Percentiles rank a stretch among this genome's conserved stretches.
These are phyloP conservation scores for Vickermania spadyakhi DNA, from an alignment of 208 protist species.

Conservation along the genomic window DNA sequence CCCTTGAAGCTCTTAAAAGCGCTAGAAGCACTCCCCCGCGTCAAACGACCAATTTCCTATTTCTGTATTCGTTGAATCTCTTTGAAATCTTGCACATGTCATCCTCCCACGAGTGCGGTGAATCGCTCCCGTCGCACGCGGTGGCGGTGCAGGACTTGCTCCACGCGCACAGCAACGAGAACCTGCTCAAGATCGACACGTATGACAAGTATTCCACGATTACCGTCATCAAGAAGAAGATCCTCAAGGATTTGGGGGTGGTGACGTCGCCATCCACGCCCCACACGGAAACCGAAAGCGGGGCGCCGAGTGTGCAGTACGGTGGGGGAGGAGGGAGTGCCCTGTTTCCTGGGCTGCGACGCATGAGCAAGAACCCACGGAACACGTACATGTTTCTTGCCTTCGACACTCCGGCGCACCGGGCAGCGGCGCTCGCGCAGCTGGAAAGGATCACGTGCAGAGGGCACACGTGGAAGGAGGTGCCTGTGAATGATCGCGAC, in stretches of 20 bases:
- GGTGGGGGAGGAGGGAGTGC: no score
- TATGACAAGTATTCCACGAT: conserved; percentile 77
- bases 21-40: no score
- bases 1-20: no score
- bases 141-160: conserved; percentile 11
- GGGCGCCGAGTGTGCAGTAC: neutral
- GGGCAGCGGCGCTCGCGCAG: conserved; percentile 23
- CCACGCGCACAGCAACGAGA: conserved; percentile 73
- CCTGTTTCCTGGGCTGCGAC: conserved; percentile 59
- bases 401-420: conserved; percentile 55
- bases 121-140: conserved; percentile 5
- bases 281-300: no score
- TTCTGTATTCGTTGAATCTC: no score
- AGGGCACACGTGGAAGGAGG: conserved; percentile 48
- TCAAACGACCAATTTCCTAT: no score
- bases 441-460: conserved; percentile 38
- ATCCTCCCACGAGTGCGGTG: neutral
- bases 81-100: neutral
- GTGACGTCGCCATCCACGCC: conserved; percentile 7
- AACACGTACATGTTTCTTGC: conserved; percentile 64
- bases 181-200: conserved; percentile 86
- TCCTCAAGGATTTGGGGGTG: conserved; percentile 43
- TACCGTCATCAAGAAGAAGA: conserved; percentile 58
- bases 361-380: conserved; percentile 85
- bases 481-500: conserved; percentile 41